phyloP scores from a whole-genome alignment of 257 asterid genomes.

The Misopates orontium region DNA sequence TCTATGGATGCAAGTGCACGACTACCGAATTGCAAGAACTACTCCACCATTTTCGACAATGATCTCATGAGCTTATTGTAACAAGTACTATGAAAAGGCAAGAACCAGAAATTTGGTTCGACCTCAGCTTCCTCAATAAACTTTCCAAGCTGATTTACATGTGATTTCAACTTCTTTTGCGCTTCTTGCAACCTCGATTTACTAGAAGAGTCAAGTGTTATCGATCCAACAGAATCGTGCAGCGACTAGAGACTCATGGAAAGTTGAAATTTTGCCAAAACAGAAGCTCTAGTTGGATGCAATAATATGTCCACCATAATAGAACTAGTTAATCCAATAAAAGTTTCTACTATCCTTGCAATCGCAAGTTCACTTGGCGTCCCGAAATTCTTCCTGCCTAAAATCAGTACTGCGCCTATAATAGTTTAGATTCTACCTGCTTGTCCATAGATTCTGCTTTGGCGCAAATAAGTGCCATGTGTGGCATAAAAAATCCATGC shows the following conservation, averaged over 20 bases:
- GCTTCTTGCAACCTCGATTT: conserved; percentile 36
- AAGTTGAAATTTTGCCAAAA: conserved; percentile 62
- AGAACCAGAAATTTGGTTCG: conserved; percentile 92
- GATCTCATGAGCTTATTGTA: conserved; percentile 55
- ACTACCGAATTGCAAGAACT: conserved; percentile 45
- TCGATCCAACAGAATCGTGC: conserved; percentile 36
- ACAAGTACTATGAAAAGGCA: conserved; percentile 61
- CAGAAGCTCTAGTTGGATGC: conserved; percentile 82
- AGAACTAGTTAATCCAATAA: conserved; percentile 78
- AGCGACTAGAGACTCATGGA: conserved; percentile 40
- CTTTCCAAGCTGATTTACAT: conserved; percentile 52
- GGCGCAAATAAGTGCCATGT: no score
- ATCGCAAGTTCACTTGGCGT: conserved; percentile 80
- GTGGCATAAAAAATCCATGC: no score
- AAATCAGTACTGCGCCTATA: conserved; percentile 67
- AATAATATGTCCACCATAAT: conserved; percentile 67
- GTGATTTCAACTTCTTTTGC: conserved; percentile 35
- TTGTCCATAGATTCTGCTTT: conserved; percentile 83
- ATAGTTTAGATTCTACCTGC: conserved; percentile 85
- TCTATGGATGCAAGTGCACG: conserved; percentile 48
- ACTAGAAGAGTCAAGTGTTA: conserved; percentile 29
- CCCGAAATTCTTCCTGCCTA: conserved; percentile 75
- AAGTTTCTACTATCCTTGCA: conserved; percentile 71
- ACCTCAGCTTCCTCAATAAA: conserved; percentile 67
- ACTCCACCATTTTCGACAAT: conserved; percentile 58